Conservation (phyloP, 2,329 filamentous ascomycete species). For the Aspergillus oerlinghausenensis region DNA sequence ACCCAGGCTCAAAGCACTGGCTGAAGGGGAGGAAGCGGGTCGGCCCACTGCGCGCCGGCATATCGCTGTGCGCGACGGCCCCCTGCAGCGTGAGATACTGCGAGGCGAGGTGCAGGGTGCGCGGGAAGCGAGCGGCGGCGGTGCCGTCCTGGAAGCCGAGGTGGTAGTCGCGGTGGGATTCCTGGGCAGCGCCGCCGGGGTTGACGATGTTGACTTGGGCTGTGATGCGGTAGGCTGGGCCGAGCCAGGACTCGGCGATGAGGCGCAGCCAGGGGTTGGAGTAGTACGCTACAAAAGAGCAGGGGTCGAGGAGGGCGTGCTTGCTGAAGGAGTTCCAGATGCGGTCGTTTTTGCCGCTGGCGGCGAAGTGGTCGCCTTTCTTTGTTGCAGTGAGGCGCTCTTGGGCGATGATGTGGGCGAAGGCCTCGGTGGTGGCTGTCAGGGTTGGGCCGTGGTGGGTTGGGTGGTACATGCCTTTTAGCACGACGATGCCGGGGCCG, state of each 20-base stretch:
- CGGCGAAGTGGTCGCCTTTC: constrained; percentile 59
- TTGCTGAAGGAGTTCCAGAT: constrained; percentile 66
- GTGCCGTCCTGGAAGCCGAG: constrained; percentile 57
- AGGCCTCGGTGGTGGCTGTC: constrained; percentile 45
- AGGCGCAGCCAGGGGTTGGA: constrained; percentile 55
- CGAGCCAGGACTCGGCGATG: constrained; percentile 55
- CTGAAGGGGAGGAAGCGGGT: constrained; percentile 59
- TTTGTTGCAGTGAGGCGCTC: constrained; percentile 35
- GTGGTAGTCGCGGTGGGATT: constrained; percentile 60
- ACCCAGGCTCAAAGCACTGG: constrained; percentile 54
- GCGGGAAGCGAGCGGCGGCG: constrained; percentile 46
- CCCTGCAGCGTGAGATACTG: constrained; percentile 60
- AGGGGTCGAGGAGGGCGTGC: constrained; percentile 50
- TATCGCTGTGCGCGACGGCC: constrained; percentile 58
- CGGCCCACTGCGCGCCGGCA: constrained; percentile 55
- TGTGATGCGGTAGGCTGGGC: constrained; percentile 57
- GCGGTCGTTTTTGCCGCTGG: constrained; percentile 52
- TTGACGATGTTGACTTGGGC: constrained; percentile 61
- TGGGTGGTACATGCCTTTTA: constrained; percentile 48
- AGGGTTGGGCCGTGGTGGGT: constrained; percentile 36
- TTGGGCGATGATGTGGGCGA: constrained; percentile 45
- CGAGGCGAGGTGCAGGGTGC: constrained; percentile 50
- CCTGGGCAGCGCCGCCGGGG: constrained; percentile 55
- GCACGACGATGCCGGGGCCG: constrained; percentile 58
- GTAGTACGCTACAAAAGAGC: constrained; percentile 55